A percentile compares a stretch with the other conserved stretches of the same genome.
Conservation (phyloP, 2,329 filamentous ascomycete species). For the Cryphonectria japonica region DNA sequence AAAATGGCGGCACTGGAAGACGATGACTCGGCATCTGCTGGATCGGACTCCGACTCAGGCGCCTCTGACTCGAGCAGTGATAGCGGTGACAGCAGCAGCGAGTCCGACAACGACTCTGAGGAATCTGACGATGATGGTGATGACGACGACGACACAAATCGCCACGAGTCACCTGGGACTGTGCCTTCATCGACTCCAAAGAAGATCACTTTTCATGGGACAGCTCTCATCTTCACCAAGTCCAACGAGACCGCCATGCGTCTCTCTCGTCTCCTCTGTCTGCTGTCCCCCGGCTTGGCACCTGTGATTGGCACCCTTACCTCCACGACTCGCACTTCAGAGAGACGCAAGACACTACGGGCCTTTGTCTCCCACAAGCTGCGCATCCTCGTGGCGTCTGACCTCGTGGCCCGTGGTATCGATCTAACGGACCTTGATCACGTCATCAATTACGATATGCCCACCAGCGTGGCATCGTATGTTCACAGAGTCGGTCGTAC, state of each 20-base stretch:
- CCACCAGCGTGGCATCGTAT: constrained; percentile 78
- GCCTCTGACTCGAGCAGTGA: constrained; percentile 35
- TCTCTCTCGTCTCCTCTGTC: constrained; percentile 75
- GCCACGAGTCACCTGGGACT: not conserved
- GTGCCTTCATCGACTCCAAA: constrained; percentile 9
- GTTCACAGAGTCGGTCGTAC: constrained; percentile 92
- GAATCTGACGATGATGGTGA: constrained; percentile 30
- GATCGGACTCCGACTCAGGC: constrained; percentile 42
- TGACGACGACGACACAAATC: constrained; percentile 28
- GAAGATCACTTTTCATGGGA: constrained; percentile 39
- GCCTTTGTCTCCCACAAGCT: constrained; percentile 67
- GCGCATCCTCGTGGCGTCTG: constrained; percentile 83
- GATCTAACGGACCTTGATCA: constrained; percentile 80
- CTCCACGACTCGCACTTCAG: constrained; percentile 74
- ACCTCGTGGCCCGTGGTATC: constrained; percentile 89
- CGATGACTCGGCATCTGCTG: constrained; percentile 34
- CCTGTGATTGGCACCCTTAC: constrained; percentile 70
- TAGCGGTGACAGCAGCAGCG: constrained; percentile 28
- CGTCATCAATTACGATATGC: constrained; percentile 93
- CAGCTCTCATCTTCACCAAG: constrained; percentile 82
- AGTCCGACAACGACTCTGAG: constrained; percentile 34
- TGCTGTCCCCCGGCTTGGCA: constrained; percentile 65
- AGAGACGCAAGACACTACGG: constrained; percentile 68
- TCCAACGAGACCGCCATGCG: constrained; percentile 89
- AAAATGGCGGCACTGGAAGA: constrained; percentile 43